Conservation (phyloP, 345 rosid genomes). For the Eucalyptus lansdowneana region DNA sequence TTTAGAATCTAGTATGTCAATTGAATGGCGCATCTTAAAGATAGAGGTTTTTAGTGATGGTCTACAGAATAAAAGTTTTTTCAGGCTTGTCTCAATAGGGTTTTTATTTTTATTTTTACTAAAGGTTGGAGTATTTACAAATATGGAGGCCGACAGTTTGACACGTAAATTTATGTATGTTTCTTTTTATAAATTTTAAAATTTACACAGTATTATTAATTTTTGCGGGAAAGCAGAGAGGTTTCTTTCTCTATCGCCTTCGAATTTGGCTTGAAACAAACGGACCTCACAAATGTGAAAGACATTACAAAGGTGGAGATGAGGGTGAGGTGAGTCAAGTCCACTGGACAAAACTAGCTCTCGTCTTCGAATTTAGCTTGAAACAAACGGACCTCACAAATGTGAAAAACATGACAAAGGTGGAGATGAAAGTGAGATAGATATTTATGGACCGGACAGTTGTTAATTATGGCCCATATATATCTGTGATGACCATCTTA, state of each 20-base stretch:
- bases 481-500: too few relatives aligned
- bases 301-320: too few relatives aligned
- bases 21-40: background rate
- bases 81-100: background rate
- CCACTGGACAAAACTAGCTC: too few relatives aligned
- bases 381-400: background rate
- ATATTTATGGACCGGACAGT: too few relatives aligned
- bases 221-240: background rate
- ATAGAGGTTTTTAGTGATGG: background rate
- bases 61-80: background rate
- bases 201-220: background rate
- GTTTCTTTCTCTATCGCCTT: background rate
- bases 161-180: background rate
- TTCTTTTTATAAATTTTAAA: background rate
- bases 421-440: background rate
- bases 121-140: background rate
- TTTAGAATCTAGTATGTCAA: background rate
- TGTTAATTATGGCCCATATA: too few relatives aligned
- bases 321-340: too few relatives aligned
- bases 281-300: too few relatives aligned
- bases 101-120: too few relatives aligned
- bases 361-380: background rate
- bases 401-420: background rate
- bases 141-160: too few relatives aligned
- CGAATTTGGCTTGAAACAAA: too few relatives aligned